These are phyloP conservation scores for Rubroshorea leprosula DNA, from an alignment of 345 rosid species.

Conservation along the genomic window DNA sequence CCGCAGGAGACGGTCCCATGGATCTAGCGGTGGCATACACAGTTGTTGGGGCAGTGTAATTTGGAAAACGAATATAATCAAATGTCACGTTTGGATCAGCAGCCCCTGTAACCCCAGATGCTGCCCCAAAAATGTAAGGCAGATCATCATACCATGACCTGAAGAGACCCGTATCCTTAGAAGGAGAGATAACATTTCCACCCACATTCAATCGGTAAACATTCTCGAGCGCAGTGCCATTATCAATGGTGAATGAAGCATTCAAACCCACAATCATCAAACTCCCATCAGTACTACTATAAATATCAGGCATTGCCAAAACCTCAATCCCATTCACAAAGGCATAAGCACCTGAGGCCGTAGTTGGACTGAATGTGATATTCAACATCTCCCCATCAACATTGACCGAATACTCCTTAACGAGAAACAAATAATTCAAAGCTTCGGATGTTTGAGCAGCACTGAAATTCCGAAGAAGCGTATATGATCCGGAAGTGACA, in stretches of 20 bases:
- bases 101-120: slow-evolving; percentile 32
- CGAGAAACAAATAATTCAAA: slow-evolving; percentile 45
- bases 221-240: background rate
- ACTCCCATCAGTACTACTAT: too few relatives aligned
- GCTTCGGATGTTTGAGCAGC: slow-evolving; percentile 59
- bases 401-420: slow-evolving; percentile 53
- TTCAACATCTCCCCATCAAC: slow-evolving; percentile 24
- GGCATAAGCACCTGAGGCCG: slow-evolving; percentile 36
- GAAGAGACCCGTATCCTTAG: slow-evolving; percentile 44
- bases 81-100: slow-evolving; percentile 21
- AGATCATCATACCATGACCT: slow-evolving; percentile 71
- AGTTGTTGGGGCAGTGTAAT: slow-evolving; percentile 43
- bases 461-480: slow-evolving; percentile 63
- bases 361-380: slow-evolving; percentile 46
- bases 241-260: background rate
- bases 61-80: slow-evolving; percentile 32
- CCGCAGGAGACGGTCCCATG: slow-evolving; percentile 33
- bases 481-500: slow-evolving; percentile 37
- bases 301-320: slow-evolving; percentile 45
- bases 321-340: slow-evolving; percentile 76
- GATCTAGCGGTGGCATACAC: slow-evolving; percentile 57
- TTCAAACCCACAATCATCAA: background rate
- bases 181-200: slow-evolving; percentile 53
- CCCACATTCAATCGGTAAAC: slow-evolving; percentile 69
- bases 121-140: slow-evolving; percentile 50